Percentiles rank a stretch among this genome's conserved stretches.
These are phyloP conservation scores for Porpolomopsis calyptriformis DNA, from an alignment of 768 basidiomycete species.

Conservation along the genomic window DNA sequence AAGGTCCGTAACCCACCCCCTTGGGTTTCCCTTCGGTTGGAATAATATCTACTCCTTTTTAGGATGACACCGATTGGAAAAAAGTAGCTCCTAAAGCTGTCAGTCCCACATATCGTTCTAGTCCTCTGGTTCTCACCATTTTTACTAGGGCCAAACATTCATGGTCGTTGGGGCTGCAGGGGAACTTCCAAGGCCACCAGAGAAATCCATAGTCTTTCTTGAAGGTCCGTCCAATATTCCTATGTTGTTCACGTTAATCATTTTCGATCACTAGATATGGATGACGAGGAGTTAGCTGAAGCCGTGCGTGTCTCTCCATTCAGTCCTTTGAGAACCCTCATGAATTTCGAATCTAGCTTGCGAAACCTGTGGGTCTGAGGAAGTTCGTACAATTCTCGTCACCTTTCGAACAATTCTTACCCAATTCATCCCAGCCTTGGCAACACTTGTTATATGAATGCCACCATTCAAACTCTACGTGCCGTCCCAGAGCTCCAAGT, in stretches of 20 bases:
- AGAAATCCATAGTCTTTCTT: conserved; percentile 68
- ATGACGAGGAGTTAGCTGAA: conserved; percentile 68
- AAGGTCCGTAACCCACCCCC: conserved; percentile 44
- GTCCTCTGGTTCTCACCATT: not conserved
- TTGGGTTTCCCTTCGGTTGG: not conserved
- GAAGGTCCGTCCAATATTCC: conserved; percentile 43
- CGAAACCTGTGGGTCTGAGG: conserved; percentile 69
- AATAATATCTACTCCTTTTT: not conserved
- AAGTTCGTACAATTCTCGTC: conserved; percentile 40
- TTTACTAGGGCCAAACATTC: conserved; percentile 68
- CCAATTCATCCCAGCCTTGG: conserved; percentile 43
- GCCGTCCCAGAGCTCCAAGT: conserved; percentile 81
- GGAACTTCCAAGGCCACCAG: conserved; percentile 81
- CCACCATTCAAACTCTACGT: conserved; percentile 87
- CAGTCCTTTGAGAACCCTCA: not conserved
- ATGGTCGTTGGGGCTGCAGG: conserved; percentile 92
- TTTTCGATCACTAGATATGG: conserved; percentile 53
- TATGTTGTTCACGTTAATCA: not conserved
- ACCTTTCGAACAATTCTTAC: not conserved
- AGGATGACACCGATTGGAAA: conserved; percentile 84
- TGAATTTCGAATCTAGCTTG: conserved; percentile 36
- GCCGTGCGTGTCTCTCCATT: conserved; percentile 40
- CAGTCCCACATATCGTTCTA: conserved; percentile 15
- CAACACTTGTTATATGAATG: conserved; percentile 98
- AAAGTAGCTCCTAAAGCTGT: conserved; percentile 80